Evolutionary conservation across 495 filamentous ascomycete genomes (phyloP).

Genomic region (Trichoderma erinaceum): DNA sequence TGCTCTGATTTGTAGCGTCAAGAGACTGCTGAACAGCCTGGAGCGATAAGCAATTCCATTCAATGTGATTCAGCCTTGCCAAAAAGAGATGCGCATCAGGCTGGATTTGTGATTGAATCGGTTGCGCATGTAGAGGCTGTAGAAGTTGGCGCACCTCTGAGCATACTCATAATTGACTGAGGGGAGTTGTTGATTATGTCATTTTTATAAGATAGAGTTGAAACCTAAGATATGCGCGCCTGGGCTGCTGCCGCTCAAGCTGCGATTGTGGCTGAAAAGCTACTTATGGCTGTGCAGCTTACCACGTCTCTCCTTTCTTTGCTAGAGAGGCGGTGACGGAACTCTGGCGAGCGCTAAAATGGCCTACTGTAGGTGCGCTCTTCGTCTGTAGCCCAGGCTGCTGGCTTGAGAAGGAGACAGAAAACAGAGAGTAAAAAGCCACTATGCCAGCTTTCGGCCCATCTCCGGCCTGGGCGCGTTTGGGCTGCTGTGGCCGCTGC

Average conservation of each 20-base stretch:
- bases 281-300: background rate
- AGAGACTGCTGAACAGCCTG: background rate
- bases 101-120: too few species aligned
- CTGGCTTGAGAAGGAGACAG: background rate
- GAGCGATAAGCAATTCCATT: background rate
- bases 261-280: background rate
- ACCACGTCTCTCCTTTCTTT: too few species aligned
- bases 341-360: too few species aligned
- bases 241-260: background rate
- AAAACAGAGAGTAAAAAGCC: background rate
- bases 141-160: background rate
- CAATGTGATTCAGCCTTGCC: too few species aligned
- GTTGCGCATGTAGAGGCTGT: background rate
- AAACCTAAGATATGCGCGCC: background rate
- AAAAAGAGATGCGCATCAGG: too few species aligned
- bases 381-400: background rate
- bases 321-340: too few species aligned
- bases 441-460: background rate
- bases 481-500: background rate
- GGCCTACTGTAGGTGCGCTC: too few species aligned
- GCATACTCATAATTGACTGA: too few species aligned
- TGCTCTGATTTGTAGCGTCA: background rate
- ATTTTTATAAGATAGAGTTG: background rate
- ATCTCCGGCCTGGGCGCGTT: constrained; percentile 9
- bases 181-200: background rate